Base-by-base conservation (phyloP, 345 rosid genomes). In the Cardiospermum halicacabum region DNA sequence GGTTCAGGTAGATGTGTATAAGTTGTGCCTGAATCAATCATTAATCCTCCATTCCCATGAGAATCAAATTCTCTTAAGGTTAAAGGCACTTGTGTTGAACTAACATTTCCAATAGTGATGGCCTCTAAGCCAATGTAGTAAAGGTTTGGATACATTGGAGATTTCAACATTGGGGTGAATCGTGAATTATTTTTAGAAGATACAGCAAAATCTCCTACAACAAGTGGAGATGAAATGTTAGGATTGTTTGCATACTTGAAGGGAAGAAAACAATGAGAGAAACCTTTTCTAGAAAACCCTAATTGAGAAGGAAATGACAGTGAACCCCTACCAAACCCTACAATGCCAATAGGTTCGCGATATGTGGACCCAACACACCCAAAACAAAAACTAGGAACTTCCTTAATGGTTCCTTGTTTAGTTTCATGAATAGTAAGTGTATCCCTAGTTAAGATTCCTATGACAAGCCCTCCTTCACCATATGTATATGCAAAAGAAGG, bases 401-500 rank as follows among this genome's bases (percentile, higher is more conserved):
- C 94, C 67, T 32, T 78, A 25, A 62, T 55, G 16, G 69, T 61
- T 4, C 64, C 63, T 51, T 37, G 65, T 56, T 62, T 66, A 57
- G 28, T 67, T 15, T 77, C 78, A 62, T 87, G 84, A 60, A 87
- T 71, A 65, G 78, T 80, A 39, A 92, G 71, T 30, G 79, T 84
- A 61, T 89, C 98, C 73, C 81, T 81, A 4, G 92, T 73, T 39
- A 92, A 78, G 59, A 72, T 64, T 53, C 94, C 96, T 1, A 81
- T 65, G 47, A 80, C 80, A 19, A 80, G 62, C 64, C 94, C 94
- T 19, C 87, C 87, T 60, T 79, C 89, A n/a, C 92, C 94, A 19
- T 92, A 89, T 3, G 90, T 81, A 60, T 92, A 89, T 26, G 95
- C 95, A 72, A 92, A 89, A 19, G 98, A 82, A 74, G 96, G 91